phyloP scores from a whole-genome alignment of 129 eudicot species.

The Erigeron canadensis region DNA sequence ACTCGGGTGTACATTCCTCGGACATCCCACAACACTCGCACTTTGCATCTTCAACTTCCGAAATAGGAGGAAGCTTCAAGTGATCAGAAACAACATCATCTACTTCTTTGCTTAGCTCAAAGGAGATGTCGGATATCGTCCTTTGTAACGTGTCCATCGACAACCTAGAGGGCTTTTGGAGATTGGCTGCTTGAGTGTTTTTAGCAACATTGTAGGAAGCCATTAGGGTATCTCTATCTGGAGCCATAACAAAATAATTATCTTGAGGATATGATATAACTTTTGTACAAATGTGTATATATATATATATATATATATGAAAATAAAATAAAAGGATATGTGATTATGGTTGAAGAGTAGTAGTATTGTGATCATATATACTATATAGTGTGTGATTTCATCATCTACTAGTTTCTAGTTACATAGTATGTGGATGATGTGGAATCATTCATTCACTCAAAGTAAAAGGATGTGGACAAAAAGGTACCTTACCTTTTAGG shows the following conservation, averaged over 20 bases:
- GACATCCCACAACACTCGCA: conserved; percentile 95
- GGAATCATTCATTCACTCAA: conserved; percentile 24
- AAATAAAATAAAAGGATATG: too few relatives aligned
- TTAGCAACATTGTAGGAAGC: conserved; percentile 27
- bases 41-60: conserved; percentile 86
- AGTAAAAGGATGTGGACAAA: conserved; percentile 42
- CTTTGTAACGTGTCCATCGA: conserved; percentile 68
- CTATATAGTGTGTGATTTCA: conserved; percentile 39
- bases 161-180: conserved; percentile 52
- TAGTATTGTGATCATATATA: too few relatives aligned
- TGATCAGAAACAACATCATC: conserved; percentile 20
- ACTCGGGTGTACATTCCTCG: conserved; percentile 86
- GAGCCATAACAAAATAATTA: conserved; percentile 44
- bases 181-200: conserved; percentile 8
- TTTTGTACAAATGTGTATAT: too few relatives aligned
- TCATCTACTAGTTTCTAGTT: conserved; percentile 22
- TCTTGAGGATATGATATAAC: too few relatives aligned
- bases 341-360: too few relatives aligned
- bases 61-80: conserved; percentile 48
- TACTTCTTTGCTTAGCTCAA: conserved; percentile 56
- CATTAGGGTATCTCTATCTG: conserved; percentile 38
- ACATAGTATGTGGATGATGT: conserved; percentile 30
- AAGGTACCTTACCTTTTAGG: conserved; percentile 41
- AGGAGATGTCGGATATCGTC: conserved; percentile 77
- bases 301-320: too few relatives aligned